Evolutionary conservation across 257 asterid species (phyloP).

Genomic region (Handroanthus guayacan): DNA sequence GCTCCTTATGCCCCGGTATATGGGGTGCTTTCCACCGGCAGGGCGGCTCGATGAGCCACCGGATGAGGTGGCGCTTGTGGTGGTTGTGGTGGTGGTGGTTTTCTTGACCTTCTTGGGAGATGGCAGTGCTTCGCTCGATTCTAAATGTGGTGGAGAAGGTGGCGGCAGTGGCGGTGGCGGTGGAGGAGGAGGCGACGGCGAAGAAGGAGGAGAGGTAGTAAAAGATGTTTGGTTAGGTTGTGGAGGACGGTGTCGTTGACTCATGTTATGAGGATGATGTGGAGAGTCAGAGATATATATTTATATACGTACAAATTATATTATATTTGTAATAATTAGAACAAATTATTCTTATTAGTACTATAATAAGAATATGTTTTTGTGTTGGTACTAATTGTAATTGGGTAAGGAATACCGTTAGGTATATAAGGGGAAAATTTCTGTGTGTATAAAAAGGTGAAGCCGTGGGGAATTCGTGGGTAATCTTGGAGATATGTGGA

Average conservation of each 20-base stretch:
- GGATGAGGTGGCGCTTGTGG: slow-evolving; percentile 37
- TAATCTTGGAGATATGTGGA: slow-evolving; percentile 1
- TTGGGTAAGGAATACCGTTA: background rate
- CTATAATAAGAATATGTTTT: background rate
- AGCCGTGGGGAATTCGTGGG: slow-evolving; percentile 55
- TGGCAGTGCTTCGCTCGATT: slow-evolving; percentile 34
- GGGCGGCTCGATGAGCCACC: slow-evolving; percentile 26
- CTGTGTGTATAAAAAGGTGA: background rate
- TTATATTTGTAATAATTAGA: background rate
- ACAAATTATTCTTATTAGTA: background rate
- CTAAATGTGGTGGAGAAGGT: background rate
- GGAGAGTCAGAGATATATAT: slow-evolving; percentile 38
- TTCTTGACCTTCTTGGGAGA: slow-evolving; percentile 46
- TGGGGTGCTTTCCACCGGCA: slow-evolving; percentile 48
- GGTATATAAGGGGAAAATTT: slow-evolving; percentile 13
- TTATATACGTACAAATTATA: slow-evolving; percentile 6
- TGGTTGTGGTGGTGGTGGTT: slow-evolving; percentile 20
- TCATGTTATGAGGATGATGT: slow-evolving; percentile 42
- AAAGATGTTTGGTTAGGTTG: slow-evolving; percentile 15
- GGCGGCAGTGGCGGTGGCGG: slow-evolving; percentile 9
- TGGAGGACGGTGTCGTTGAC: slow-evolving; percentile 40
- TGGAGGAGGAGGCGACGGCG: slow-evolving; percentile 16
- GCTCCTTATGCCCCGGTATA: slow-evolving; percentile 59
- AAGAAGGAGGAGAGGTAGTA: slow-evolving; percentile 11
- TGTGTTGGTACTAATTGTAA: background rate